Evolutionary conservation across 177 flowering plant genomes (phyloP).

Genomic region (Vitis hybrid): DNA sequence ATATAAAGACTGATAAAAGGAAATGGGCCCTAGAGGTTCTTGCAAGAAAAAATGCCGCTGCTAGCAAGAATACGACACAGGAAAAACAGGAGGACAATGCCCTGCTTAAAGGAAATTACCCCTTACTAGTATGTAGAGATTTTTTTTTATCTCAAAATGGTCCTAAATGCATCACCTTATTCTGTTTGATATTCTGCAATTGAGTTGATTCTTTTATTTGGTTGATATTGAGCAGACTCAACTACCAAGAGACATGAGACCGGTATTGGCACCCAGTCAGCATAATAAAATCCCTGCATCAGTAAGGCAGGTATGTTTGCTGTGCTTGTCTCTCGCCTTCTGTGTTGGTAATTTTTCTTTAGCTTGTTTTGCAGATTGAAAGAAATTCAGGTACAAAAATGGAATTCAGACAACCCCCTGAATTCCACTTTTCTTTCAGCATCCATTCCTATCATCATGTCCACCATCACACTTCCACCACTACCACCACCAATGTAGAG

Average conservation of each 20-base stretch:
- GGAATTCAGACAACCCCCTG: neutral
- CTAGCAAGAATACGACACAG: constrained; percentile 25
- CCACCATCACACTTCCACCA: neutral
- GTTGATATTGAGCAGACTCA: constrained; percentile 63
- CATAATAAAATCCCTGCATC: constrained; percentile 77
- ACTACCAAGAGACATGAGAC: constrained; percentile 85
- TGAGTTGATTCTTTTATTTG: constrained; percentile 6
- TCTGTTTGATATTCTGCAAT: neutral
- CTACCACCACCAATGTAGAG: neutral
- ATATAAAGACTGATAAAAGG: constrained; percentile 62
- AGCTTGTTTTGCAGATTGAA: neutral
- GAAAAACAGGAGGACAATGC: constrained; percentile 48
- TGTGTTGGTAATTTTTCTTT: too few species aligned
- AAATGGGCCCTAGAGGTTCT: constrained; percentile 94
- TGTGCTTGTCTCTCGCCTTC: too few species aligned
- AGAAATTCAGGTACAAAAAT: neutral
- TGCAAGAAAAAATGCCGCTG: constrained; percentile 69
- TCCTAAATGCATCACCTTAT: neutral
- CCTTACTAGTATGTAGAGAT: constrained; percentile 62
- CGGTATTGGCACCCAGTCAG: constrained; percentile 53
- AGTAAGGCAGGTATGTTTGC: constrained; percentile 71
- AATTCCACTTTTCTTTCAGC: neutral
- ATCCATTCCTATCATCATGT: neutral
- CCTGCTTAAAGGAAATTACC: constrained; percentile 63
- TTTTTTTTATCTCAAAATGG: neutral